Percentiles rank a stretch among this genome's conserved stretches.
Evolutionary conservation across 2,329 filamentous ascomycete species (phyloP).

Genomic region (Fusarium burgessii): DNA sequence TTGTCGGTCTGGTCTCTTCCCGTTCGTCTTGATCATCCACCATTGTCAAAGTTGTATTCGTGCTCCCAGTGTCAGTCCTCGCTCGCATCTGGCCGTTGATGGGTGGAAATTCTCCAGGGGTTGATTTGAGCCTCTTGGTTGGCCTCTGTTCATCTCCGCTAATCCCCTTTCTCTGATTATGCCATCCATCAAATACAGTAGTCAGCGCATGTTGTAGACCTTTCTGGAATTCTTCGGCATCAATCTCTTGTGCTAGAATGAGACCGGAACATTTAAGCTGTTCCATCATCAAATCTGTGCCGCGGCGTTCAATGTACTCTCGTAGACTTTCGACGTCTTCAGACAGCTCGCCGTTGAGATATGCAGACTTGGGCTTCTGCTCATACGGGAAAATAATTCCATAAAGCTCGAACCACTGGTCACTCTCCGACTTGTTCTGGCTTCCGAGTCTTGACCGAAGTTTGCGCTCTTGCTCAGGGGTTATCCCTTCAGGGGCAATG

Average conservation of each 20-base stretch:
- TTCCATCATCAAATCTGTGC: background rate
- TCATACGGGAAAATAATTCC: background rate
- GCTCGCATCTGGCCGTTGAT: background rate
- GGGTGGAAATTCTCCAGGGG: background rate
- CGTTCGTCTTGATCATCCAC: background rate
- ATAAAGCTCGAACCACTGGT: constrained; percentile 11
- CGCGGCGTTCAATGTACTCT: constrained; percentile 6
- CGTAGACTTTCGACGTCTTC: constrained; percentile 1
- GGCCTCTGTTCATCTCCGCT: background rate
- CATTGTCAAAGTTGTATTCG: background rate
- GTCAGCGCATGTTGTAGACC: background rate
- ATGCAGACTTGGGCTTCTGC: background rate
- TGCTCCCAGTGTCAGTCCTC: constrained; percentile 1
- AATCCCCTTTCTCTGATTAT: background rate
- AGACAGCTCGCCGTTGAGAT: background rate
- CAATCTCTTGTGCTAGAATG: background rate
- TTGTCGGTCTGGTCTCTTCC: background rate
- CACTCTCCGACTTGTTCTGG: constrained; percentile 1
- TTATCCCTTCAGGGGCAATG: background rate
- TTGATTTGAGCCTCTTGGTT: background rate
- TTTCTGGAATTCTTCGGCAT: background rate
- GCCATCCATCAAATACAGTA: background rate
- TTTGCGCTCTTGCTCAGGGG: background rate
- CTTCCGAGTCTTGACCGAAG: background rate
- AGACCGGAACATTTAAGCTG: background rate